These are phyloP conservation scores for Hevea brasiliensis DNA, from an alignment of 345 rosid genomes.

Conservation along the genomic window DNA sequence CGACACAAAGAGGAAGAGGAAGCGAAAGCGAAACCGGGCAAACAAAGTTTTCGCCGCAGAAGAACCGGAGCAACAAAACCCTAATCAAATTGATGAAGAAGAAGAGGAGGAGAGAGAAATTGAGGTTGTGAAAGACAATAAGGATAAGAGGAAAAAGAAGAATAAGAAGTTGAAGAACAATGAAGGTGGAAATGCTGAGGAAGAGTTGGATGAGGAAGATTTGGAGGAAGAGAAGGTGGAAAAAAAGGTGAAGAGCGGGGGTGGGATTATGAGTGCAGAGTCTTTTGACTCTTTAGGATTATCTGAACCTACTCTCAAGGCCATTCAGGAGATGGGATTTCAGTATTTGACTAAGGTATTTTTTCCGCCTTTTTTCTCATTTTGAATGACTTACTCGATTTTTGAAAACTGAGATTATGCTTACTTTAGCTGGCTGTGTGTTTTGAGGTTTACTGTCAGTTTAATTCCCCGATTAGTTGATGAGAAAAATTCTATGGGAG, in stretches of 20 bases:
- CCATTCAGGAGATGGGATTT: constrained; percentile 79
- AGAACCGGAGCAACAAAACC: neutral
- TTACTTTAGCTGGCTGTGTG: neutral
- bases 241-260: constrained; percentile 28
- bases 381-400: too few relatives aligned
- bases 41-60: constrained; percentile 6
- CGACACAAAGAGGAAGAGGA: constrained; percentile 17
- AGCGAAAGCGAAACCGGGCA: constrained; percentile 25
- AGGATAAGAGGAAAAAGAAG: constrained; percentile 4
- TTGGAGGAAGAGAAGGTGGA: constrained; percentile 27
- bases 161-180: constrained; percentile 7
- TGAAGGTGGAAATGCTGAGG: neutral
- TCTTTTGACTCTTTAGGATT: constrained; percentile 69
- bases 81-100: constrained; percentile 12
- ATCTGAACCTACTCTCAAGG: constrained; percentile 62
- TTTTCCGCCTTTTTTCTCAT: neutral
- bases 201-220: constrained; percentile 20
- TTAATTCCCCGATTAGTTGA: too few relatives aligned
- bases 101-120: neutral
- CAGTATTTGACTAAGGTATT: constrained; percentile 79
- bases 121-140: neutral
- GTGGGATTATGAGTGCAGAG: constrained; percentile 80
- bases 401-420: too few relatives aligned
- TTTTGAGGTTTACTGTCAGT: neutral
- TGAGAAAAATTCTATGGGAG: too few relatives aligned